phyloP scores from a whole-genome alignment of 352 stramenopile genomes.

The Chrysophaeum taylorii region DNA sequence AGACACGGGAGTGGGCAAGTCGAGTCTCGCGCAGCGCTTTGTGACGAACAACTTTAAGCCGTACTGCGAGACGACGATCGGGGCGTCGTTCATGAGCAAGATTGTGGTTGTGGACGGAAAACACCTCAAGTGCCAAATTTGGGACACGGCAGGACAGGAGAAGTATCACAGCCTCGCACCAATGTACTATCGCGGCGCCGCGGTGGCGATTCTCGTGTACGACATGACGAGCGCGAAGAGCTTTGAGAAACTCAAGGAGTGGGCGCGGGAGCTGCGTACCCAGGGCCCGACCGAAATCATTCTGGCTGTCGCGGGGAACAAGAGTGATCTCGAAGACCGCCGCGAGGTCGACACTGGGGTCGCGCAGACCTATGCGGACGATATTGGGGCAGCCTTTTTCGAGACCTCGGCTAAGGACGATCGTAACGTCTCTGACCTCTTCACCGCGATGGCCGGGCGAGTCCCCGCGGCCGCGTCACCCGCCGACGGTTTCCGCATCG shows the following conservation, averaged over 20 bases:
- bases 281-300: slow-evolving; percentile 79
- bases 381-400: slow-evolving; percentile 61
- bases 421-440: slow-evolving; percentile 8
- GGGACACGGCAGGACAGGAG: slow-evolving; percentile 92
- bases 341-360: slow-evolving; percentile 68
- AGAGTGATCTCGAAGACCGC: slow-evolving; percentile 75
- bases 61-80: slow-evolving; percentile 90
- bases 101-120: slow-evolving; percentile 79
- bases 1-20: slow-evolving; percentile 79
- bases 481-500: no score
- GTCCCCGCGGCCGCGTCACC: not conserved
- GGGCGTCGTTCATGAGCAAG: slow-evolving; percentile 92
- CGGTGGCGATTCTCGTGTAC: slow-evolving; percentile 82
- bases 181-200: slow-evolving; percentile 89
- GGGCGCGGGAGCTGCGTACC: slow-evolving; percentile 81
- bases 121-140: slow-evolving; percentile 92
- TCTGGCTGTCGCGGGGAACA: slow-evolving; percentile 82
- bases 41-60: slow-evolving; percentile 91
- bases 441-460: not conserved
- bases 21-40: slow-evolving; percentile 85
- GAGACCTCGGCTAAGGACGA: slow-evolving; percentile 37
- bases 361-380: slow-evolving; percentile 73
- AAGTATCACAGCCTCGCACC: slow-evolving; percentile 83
- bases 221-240: slow-evolving; percentile 73
- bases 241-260: slow-evolving; percentile 83